These are phyloP conservation scores for Aquilaria agallochum DNA, from an alignment of 441 rosid species.

Conservation along the genomic window DNA sequence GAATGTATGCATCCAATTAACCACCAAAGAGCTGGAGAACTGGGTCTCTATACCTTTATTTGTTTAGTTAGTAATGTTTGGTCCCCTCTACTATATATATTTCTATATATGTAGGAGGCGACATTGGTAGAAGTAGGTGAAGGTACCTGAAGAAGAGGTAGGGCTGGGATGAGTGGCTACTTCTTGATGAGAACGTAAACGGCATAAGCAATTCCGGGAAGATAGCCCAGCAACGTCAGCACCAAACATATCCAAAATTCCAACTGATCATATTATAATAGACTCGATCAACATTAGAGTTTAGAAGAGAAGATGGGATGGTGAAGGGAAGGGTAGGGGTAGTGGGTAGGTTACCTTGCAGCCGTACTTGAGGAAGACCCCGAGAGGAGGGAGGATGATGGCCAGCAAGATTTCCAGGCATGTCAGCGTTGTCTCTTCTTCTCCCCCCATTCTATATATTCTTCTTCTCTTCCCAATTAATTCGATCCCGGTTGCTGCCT, in stretches of 20 bases:
- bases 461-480: background rate
- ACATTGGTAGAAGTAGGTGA: conserved; percentile 1
- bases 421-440: conserved; percentile 35
- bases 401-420: conserved; percentile 76
- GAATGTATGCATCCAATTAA: too few species aligned
- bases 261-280: conserved; percentile 28
- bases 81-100: too few species aligned
- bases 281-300: too few species aligned
- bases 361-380: conserved; percentile 87
- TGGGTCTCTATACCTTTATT: too few species aligned
- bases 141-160: conserved; percentile 11
- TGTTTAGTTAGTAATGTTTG: too few species aligned
- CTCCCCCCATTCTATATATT: conserved; percentile 9
- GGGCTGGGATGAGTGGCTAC: conserved; percentile 11
- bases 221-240: conserved; percentile 65
- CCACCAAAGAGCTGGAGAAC: too few species aligned
- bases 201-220: conserved; percentile 90
- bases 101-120: background rate
- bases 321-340: background rate
- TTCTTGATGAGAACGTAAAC: conserved; percentile 68
- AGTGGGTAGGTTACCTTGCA: conserved; percentile 38
- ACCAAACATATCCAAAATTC: conserved; percentile 93
- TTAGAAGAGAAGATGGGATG: background rate
- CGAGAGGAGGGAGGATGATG: conserved; percentile 87
- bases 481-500: too few species aligned